These are phyloP conservation scores for Lyophyllum atratum DNA, from an alignment of 768 basidiomycete genomes.

Conservation along the genomic window DNA sequence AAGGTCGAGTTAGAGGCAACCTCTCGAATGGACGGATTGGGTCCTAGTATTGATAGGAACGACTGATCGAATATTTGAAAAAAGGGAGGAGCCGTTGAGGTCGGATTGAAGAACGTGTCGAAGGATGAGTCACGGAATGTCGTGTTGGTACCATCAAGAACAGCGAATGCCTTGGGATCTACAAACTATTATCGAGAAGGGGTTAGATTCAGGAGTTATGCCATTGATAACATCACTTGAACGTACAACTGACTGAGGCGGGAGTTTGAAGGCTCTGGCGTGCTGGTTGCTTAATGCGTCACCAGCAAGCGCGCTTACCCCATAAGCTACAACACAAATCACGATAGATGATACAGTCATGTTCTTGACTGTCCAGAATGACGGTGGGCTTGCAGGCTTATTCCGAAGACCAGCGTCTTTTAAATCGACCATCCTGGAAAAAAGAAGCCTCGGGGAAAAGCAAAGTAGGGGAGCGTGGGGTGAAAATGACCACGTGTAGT, in stretches of 20 bases:
- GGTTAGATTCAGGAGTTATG: neutral
- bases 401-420: neutral
- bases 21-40: constrained; percentile 53
- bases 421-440: constrained; percentile 7
- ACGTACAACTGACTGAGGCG: constrained; percentile 34
- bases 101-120: constrained; percentile 57
- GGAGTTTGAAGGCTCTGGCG: constrained; percentile 16
- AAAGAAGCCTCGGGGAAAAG: neutral
- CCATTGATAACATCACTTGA: neutral
- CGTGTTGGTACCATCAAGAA: constrained; percentile 43
- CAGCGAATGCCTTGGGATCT: constrained; percentile 52
- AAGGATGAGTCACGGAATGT: constrained; percentile 40
- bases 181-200: constrained; percentile 40
- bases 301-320: neutral
- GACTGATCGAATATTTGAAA: constrained; percentile 52
- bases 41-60: constrained; percentile 65
- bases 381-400: neutral
- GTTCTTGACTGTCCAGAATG: neutral
- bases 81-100: constrained; percentile 55
- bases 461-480: neutral
- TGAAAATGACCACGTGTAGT: neutral
- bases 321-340: constrained; percentile 7
- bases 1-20: constrained; percentile 63
- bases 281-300: neutral
- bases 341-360: constrained; percentile 1